Base-by-base conservation (phyloP, 2,329 filamentous ascomycete genomes). In the Orbilia brochopaga region DNA sequence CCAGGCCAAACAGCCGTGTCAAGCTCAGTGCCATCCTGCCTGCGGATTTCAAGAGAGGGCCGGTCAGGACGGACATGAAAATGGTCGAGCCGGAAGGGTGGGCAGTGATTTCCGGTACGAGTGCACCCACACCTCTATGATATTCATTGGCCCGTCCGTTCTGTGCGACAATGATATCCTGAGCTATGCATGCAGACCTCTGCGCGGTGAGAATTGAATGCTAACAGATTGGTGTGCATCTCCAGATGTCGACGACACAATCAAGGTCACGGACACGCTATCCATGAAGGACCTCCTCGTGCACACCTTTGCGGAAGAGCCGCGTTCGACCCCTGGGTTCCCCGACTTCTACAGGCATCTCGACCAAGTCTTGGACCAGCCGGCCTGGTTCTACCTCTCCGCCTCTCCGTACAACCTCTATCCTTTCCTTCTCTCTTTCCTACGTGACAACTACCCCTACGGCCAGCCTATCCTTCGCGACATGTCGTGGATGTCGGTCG, bases 351-450 rank as follows among this genome's bases (percentile, higher is more conserved):
- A 96, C 81, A 83, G 88, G 62, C 83, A 96, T 10, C 82, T 87
- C 50, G 79, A 80, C 4, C 75, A 83, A 2, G 76, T 87, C 23
- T 81, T 83, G 0, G 77, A 84, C 7, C 82, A 84, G 7, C 88
- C 91, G 1, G 85, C 91, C 0, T 96, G 90, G 84, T 96, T 96
- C 82, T 97, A 97, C 79, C 85, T 97, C 52, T 95, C 91, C 0
- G 92, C 93, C 0, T 96, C 92, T 0, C 93, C 93, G 0, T 97
- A 97, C 82, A 96, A 95, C 76, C 85, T 97, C 8, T 97, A 97
- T 78, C 89, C 90, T 0, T 94, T 97, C 80, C 84, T 97, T 23
- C 87, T 85, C 63, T 79, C 83, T 0, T 97, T 97, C 80, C 83
- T 91, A 37, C 81, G 87, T 60, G 78, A 83, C 1, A 81, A 89